Base-by-base conservation (phyloP, 225 moss, liverwort and hornwort genomes). In the Climacium dendroides region DNA sequence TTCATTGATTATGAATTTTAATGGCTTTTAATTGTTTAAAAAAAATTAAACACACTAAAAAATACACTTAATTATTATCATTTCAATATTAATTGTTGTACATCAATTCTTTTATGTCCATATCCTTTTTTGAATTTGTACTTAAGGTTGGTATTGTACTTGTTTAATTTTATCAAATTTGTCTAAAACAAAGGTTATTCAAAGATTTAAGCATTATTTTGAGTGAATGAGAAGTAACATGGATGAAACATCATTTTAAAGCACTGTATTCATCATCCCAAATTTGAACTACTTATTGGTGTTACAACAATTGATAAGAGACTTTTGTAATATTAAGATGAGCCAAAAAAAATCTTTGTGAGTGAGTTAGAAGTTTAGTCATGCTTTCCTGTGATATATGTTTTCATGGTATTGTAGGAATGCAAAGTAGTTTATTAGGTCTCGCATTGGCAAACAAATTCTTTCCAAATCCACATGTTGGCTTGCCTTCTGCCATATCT, bases 371-470 rank as follows among this genome's bases (percentile, higher is more conserved):
- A 39, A n/a, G 13, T 20, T 28, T 57, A 55, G 15, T 30, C 1
- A 6, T 55, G 2, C 14, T 57, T 70, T 81, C 30, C 88, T 4
- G 35, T 79, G 18, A 35, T 28, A 59, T 59, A 13, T 80, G 16
- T 14, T 78, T 35, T 16, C 1, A 2, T 74, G 15, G 73, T 70
- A 11, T 48, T 89, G 17, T 69, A 96, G 92, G 96, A 58, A 97
- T 96, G 96, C 96, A 98, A 87, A 96, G 96, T 78, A 95, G 94
- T 93, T 92, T 97, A 35, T 43, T 98, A 57, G 94, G 93, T 61
- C 93, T 96, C 5, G 87, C 94, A 52, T 85, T 98, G 81, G 96
- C 98, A 39, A 96, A 94, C 92, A 96, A 74, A 34, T 96, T 98
- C 81, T 98, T 95, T 69, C 87, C 76, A 41, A 92, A 97, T 93